These are phyloP conservation scores for Yarrowia phangngaensis DNA, from an alignment of 805 yeast species.

Conservation along the genomic window DNA sequence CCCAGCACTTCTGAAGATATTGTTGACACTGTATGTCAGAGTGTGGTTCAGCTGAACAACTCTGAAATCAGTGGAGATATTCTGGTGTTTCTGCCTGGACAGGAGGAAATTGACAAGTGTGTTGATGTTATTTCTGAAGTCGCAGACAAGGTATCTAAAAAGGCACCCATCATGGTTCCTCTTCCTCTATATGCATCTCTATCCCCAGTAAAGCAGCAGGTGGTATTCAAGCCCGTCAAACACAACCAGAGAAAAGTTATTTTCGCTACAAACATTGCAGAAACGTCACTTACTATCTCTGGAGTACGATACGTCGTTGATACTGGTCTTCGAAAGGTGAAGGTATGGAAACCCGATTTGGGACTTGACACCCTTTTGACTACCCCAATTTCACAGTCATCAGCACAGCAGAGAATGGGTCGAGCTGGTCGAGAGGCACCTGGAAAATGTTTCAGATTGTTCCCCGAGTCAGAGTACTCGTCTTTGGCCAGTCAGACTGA, in stretches of 20 bases:
- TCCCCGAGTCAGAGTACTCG: slow-evolving; percentile 64
- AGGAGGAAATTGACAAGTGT: slow-evolving; percentile 91
- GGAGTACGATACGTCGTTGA: slow-evolving; percentile 93
- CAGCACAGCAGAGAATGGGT: slow-evolving; percentile 93
- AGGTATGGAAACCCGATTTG: slow-evolving; percentile 89
- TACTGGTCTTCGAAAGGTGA: slow-evolving; percentile 86
- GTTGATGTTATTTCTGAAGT: slow-evolving; percentile 54
- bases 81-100: slow-evolving; percentile 91
- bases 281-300: slow-evolving; percentile 92
- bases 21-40: slow-evolving; percentile 70
- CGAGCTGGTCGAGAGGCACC: slow-evolving; percentile 98
- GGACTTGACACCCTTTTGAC: slow-evolving; percentile 91
- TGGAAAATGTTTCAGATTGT: slow-evolving; percentile 85
- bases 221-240: slow-evolving; percentile 66
- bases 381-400: slow-evolving; percentile 87
- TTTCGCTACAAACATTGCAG: slow-evolving; percentile 93
- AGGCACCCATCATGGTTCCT: slow-evolving; percentile 71
- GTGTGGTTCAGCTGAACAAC: slow-evolving; percentile 73
- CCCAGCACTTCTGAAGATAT: slow-evolving; percentile 68
- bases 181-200: slow-evolving; percentile 91
- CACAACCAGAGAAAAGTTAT: slow-evolving; percentile 77
- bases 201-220: slow-evolving; percentile 76
- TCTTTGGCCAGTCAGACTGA: slow-evolving; percentile 73
- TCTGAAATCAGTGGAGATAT: slow-evolving; percentile 85
- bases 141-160: slow-evolving; percentile 63